Evolutionary conservation across 2,329 filamentous ascomycete genomes (phyloP).

Genomic region (Ascochyta clinopodiicola): DNA sequence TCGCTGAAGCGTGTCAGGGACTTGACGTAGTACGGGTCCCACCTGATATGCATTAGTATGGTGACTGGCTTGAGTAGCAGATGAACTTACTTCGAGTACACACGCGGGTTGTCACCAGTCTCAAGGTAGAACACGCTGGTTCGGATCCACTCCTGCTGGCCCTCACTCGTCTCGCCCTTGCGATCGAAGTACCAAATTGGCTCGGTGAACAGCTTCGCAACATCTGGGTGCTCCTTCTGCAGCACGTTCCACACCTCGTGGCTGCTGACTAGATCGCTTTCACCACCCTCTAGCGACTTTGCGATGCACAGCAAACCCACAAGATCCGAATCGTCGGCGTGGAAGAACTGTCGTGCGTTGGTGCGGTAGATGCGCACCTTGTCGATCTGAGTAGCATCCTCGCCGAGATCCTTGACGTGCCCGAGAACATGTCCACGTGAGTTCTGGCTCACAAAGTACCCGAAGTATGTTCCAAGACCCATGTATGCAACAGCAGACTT

Average conservation of each 20-base stretch:
- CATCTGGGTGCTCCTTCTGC: constrained; percentile 76
- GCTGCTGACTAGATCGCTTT: constrained; percentile 79
- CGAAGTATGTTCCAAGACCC: constrained; percentile 82
- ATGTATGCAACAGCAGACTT: constrained; percentile 80
- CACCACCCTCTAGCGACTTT: constrained; percentile 78
- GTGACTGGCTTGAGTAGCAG: not conserved
- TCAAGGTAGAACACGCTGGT: constrained; percentile 80
- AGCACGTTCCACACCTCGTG: constrained; percentile 85
- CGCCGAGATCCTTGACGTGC: constrained; percentile 87
- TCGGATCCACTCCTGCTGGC: constrained; percentile 76
- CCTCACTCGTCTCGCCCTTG: constrained; percentile 79
- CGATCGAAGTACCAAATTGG: constrained; percentile 93
- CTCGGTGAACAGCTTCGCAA: constrained; percentile 74
- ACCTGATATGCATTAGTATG: constrained; percentile 51
- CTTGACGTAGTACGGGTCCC: constrained; percentile 87
- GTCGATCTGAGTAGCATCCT: constrained; percentile 81
- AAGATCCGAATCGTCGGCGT: constrained; percentile 81
- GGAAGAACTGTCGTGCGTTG: constrained; percentile 84
- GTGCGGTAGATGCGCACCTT: constrained; percentile 90
- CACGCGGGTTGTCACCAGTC: constrained; percentile 66
- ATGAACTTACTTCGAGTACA: constrained; percentile 71
- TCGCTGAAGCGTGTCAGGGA: constrained; percentile 78
- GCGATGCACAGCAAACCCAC: constrained; percentile 84
- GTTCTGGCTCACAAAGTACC: constrained; percentile 89
- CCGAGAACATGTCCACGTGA: constrained; percentile 83